Percentiles rank a stretch among this genome's conserved stretches.
Evolutionary conservation across 164 flowering plant genomes (phyloP).

Genomic region (Macadamia tetraphylla): DNA sequence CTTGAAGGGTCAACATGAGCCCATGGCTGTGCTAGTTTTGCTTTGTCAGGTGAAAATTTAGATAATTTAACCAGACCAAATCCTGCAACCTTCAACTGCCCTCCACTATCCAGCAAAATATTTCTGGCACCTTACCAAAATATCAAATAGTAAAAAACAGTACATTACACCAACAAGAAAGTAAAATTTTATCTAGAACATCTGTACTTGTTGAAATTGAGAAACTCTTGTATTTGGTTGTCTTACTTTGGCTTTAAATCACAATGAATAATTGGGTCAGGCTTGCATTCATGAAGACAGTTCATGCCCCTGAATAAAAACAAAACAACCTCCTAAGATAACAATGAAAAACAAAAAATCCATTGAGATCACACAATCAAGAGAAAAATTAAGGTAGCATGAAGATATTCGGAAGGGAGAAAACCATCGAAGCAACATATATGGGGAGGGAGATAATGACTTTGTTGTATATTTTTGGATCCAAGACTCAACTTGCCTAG

Average conservation of each 20-base stretch:
- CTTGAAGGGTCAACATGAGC: conserved; percentile 48
- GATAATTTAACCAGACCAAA: conserved; percentile 77
- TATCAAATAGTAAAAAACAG: conserved; percentile 65
- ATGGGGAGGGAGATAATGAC: neutral
- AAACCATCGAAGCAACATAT: neutral
- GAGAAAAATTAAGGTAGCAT: neutral
- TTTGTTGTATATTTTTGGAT: neutral
- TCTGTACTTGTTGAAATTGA: conserved; percentile 12
- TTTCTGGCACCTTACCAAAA: conserved; percentile 99
- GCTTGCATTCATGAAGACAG: conserved; percentile 97
- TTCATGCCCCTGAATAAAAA: conserved; percentile 82
- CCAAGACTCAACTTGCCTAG: conserved; percentile 48
- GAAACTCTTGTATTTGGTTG: conserved; percentile 39
- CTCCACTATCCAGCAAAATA: conserved; percentile 96
- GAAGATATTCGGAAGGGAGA: neutral
- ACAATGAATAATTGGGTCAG: conserved; percentile 88
- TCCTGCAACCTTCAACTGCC: conserved; percentile 84
- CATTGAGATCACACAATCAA: neutral
- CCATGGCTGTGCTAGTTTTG: conserved; percentile 42
- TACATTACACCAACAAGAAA: conserved; percentile 23
- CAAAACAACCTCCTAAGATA: conserved; percentile 5
- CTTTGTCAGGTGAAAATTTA: conserved; percentile 62
- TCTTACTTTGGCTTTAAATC: conserved; percentile 98
- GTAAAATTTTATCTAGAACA: conserved; percentile 6
- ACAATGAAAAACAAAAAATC: neutral